phyloP scores from a whole-genome alignment of 768 basidiomycete genomes.

The Terana coerulea region DNA sequence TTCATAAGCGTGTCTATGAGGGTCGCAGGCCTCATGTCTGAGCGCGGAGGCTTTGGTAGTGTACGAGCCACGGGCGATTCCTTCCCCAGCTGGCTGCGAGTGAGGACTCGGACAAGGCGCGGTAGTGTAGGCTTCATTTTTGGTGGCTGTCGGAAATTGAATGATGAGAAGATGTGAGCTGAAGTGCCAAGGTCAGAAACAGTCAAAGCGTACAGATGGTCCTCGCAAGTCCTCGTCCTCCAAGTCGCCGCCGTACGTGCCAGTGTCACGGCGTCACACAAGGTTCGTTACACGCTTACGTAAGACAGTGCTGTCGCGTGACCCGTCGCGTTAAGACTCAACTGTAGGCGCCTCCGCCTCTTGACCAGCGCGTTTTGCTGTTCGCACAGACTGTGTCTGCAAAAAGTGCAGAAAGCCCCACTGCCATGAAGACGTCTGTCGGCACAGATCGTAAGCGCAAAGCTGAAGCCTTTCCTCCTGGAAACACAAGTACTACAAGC shows the following conservation, averaged over 20 bases:
- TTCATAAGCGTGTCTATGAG: constrained; percentile 41
- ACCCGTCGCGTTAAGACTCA: too few species aligned
- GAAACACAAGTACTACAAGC: neutral
- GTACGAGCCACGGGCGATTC: constrained; percentile 22
- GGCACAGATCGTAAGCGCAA: constrained; percentile 1
- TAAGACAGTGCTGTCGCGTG: too few species aligned
- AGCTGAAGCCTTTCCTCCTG: neutral
- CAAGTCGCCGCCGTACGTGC: too few species aligned
- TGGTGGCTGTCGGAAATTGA: too few species aligned
- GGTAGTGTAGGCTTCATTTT: constrained; percentile 31
- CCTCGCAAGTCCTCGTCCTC: too few species aligned
- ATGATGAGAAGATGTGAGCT: too few species aligned
- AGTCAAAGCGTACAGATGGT: too few species aligned
- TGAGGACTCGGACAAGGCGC: constrained; percentile 36
- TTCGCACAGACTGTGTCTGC: neutral
- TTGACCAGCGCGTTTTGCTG: neutral
- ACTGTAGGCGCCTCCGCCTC: too few species aligned
- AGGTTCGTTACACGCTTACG: too few species aligned
- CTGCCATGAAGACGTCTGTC: neutral
- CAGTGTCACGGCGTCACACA: too few species aligned
- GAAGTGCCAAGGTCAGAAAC: too few species aligned
- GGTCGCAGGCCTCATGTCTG: constrained; percentile 24
- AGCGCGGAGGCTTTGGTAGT: constrained; percentile 18
- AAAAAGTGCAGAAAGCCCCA: neutral
- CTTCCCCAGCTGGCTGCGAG: constrained; percentile 28